Base-by-base conservation (phyloP, 73 alveolate genomes). In the Paramecium biaurelia region DNA sequence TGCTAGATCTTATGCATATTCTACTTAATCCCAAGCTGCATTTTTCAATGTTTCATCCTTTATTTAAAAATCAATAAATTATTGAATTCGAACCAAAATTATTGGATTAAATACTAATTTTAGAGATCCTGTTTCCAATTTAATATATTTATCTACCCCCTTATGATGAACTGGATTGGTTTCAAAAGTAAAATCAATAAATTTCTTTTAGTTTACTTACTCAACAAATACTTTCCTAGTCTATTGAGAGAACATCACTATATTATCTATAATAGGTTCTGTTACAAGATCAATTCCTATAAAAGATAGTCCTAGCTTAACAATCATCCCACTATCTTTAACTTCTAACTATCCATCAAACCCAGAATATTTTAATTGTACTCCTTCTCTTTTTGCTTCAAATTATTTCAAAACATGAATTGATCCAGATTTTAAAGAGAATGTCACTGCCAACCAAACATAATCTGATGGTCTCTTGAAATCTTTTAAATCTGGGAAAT, bases 1-100 rank as follows among this genome's bases (percentile, higher is more conserved):
- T 5, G 94, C 87, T 45, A 70, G 20, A 56, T 89, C 87, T 72
- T 89, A 20, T 10, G 74, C 92, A 18, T 32, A 32, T 45, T 89
- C 68, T 32, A 70, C 85, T 68, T 28, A 70, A 70, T 89, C 94
- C 90, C 87, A 70, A 43, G 94, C 94, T 7, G 85, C 79, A 43
- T 70, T 47, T 70, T 89, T 89, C 7, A 89, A 38, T 4, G 70
- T 70, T 28, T 89, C 94, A 70, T 89, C 94, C 28, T 89, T 68
- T 2, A 89, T 90, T 37, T 68, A 70, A 37, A 89, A 76, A 47
- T 89, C 94, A 34, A 45, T 43, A 59, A 89, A 89, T 43, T 89
- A 32, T 2, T 70, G 38, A 41, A 82, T 82, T 43, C 94, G 74
- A 20, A 89, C 68, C 41, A 89, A 26, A 21, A 89, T 30, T n/a